Conservation (phyloP, 495 filamentous ascomycete genomes). For the Trypethelium eluteriae region DNA sequence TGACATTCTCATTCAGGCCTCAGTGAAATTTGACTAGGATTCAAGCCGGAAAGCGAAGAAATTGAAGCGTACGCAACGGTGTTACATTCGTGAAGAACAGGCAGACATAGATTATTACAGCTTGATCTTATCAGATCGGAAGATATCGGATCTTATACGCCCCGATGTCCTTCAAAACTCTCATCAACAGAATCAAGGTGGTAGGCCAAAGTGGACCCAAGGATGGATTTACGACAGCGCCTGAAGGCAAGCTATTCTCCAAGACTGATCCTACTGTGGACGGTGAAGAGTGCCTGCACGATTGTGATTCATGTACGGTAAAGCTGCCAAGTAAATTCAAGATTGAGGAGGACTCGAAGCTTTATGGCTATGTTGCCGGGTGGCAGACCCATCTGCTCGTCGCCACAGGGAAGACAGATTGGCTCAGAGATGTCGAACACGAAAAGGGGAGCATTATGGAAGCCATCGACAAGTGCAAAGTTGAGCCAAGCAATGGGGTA, state of each 20-base stretch:
- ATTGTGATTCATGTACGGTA: constrained; percentile 77
- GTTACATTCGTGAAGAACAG: too few species aligned
- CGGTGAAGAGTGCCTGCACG: constrained; percentile 80
- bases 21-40: neutral
- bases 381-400: constrained; percentile 88
- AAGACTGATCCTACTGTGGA: constrained; percentile 63
- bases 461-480: constrained; percentile 59
- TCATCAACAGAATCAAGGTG: constrained; percentile 28
- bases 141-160: neutral
- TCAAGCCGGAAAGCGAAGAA: too few species aligned
- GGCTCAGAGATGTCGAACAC: constrained; percentile 82
- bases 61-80: too few species aligned
- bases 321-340: constrained; percentile 67
- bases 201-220: constrained; percentile 24
- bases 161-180: neutral
- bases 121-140: neutral
- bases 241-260: constrained; percentile 46
- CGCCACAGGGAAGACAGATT: constrained; percentile 91
- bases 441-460: constrained; percentile 94
- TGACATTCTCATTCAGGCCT: neutral
- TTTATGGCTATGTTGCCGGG: constrained; percentile 82
- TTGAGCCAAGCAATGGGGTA: constrained; percentile 63
- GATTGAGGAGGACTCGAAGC: constrained; percentile 66
- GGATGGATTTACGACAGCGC: constrained; percentile 19
- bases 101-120: too few species aligned